Evolutionary conservation across 805 yeast genomes (phyloP), one percentile per base, ranked within the genome.

Genomic region (Nakazawaea holstii): DNA sequence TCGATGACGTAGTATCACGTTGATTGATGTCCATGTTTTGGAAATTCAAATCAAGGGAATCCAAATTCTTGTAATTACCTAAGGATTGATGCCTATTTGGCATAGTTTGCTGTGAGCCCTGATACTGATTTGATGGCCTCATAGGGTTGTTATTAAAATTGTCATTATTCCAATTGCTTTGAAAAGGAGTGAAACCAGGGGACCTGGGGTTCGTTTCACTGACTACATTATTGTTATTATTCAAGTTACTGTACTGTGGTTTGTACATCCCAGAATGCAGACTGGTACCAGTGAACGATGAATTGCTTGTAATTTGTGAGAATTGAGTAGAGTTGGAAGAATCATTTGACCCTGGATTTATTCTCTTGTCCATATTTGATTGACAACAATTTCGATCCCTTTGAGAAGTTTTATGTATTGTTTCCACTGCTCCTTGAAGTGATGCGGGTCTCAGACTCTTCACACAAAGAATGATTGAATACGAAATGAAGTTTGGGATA

Each of bases 1-100:
- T 30, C n/a, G 44, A 41, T 13, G 30, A 31, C 5, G 36, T 7
- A 15, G 7, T 7, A 6, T 11, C 43, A 17, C 30, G 30, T 7
- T 17, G 27, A 3, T 13, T 20, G 8, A 15, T 9, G 17, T 8
- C n/a, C 30, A 32, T 10, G 32, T 41, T 32, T 26, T 24, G 29
- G 6, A 32, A 41, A 24, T 41, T 31, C 37, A 41, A 7, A 31
- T 41, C 37, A 8, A 41, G 32, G 26, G 44, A 32, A 13, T 41
- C 44, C 11, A 26, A 20, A 41, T 41, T 41, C 14, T 41, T 41
- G 13, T 41, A 41, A 26, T 32, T 26, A 8, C 44, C 32, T 20
- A 32, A 24, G 8, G 44, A 24, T 26, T 41, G 44, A n/a, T 31
- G 15, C 13, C 44, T 41, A 8, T 29, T 31, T 9, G 32, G 6